Percentiles rank a stretch among this genome's conserved stretches.
phyloP scores from a whole-genome alignment of 495 filamentous ascomycete genomes.

The Penicillium verhagenii region DNA sequence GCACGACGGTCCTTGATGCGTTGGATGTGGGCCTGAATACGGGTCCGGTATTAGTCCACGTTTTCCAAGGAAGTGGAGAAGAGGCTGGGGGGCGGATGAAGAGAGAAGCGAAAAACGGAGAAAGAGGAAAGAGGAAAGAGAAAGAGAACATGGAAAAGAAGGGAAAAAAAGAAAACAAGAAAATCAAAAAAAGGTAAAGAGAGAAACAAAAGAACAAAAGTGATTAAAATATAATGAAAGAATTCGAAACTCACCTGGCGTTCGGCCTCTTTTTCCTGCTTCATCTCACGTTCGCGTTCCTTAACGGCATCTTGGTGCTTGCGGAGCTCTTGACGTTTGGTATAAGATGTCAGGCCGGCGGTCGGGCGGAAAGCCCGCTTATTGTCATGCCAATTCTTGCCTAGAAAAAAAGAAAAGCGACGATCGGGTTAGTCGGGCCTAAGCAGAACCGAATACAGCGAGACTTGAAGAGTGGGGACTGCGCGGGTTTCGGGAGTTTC shows the following conservation, averaged over 20 bases:
- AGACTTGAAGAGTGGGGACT: slow-evolving; percentile 4
- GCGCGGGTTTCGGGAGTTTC: slow-evolving; percentile 1
- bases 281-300: slow-evolving; percentile 90
- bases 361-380: slow-evolving; percentile 86
- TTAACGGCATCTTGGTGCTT: slow-evolving; percentile 70
- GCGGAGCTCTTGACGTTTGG: slow-evolving; percentile 65
- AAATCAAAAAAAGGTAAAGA: not conserved
- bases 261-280: slow-evolving; percentile 88
- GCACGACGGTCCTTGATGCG: slow-evolving; percentile 78
- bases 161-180: not conserved
- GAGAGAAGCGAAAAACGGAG: not conserved
- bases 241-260: slow-evolving; percentile 67
- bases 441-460: slow-evolving; percentile 10
- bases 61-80: slow-evolving; percentile 6
- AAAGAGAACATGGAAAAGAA: too few species aligned
- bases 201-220: not conserved
- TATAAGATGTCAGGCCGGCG: slow-evolving; percentile 72
- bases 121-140: too few species aligned
- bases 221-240: not conserved
- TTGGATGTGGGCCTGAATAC: slow-evolving; percentile 64
- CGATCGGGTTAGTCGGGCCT: slow-evolving; percentile 20
- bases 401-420: slow-evolving; percentile 45
- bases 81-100: not conserved
- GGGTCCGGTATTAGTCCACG: not conserved
- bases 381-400: slow-evolving; percentile 87